Evolutionary conservation across 1,139 yeast genomes (phyloP).

Genomic region (Pichia sp.): DNA sequence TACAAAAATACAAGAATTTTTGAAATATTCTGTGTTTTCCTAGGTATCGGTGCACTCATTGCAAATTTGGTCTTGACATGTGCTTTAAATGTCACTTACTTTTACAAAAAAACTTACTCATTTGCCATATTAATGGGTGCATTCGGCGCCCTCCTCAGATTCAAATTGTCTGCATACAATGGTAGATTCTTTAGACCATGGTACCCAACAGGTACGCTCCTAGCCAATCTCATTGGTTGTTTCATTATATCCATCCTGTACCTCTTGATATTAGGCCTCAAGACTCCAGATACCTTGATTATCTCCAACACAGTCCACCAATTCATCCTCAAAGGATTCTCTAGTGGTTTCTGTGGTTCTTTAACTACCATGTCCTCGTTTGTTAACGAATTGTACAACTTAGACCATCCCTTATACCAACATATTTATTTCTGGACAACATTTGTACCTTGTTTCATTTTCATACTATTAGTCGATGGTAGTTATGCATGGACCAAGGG

Average conservation of each 20-base stretch:
- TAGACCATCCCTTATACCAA: constrained; percentile 29
- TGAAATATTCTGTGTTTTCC: constrained; percentile 17
- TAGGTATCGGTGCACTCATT: constrained; percentile 27
- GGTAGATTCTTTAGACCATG: constrained; percentile 23
- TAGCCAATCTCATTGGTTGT: constrained; percentile 63
- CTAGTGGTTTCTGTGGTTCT: constrained; percentile 75
- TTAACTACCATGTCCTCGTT: constrained; percentile 79
- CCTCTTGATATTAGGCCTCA: constrained; percentile 48
- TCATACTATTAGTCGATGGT: constrained; percentile 50
- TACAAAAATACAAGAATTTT: constrained; percentile 14
- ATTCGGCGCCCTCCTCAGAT: constrained; percentile 62
- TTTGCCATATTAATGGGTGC: constrained; percentile 62
- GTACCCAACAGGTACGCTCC: constrained; percentile 76
- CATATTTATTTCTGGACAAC: constrained; percentile 40
- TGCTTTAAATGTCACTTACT: constrained; percentile 23
- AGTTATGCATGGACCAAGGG: constrained; percentile 53
- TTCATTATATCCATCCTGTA: constrained; percentile 53
- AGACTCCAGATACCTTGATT: constrained; percentile 25
- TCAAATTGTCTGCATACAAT: constrained; percentile 47
- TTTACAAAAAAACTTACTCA: constrained; percentile 62
- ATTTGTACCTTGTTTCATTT: constrained; percentile 38
- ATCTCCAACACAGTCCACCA: constrained; percentile 40
- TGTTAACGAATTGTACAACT: constrained; percentile 57
- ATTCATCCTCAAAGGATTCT: constrained; percentile 55
- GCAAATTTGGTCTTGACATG: constrained; percentile 30